These are phyloP conservation scores for Fusarium solani-melongenae DNA, from an alignment of 2,329 filamentous ascomycete species.

Conservation along the genomic window DNA sequence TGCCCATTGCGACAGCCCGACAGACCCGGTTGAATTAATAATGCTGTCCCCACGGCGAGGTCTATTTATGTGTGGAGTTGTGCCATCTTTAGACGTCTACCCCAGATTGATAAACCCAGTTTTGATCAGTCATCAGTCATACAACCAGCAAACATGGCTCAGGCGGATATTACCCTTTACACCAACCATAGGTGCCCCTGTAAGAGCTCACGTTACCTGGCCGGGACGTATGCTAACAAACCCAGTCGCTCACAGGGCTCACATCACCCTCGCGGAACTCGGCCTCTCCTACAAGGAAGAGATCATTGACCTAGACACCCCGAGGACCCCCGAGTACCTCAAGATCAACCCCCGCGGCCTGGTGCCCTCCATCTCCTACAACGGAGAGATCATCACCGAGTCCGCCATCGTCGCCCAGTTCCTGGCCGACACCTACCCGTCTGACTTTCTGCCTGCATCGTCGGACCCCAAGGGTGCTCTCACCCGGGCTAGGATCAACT, in stretches of 20 bases:
- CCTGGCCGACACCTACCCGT: conserved; percentile 75
- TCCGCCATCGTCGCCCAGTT: conserved; percentile 80
- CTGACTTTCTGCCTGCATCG: conserved; percentile 70
- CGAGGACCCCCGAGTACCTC: conserved; percentile 79
- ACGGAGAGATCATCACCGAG: conserved; percentile 76
- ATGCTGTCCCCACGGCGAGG: neutral
- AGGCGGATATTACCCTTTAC: conserved; percentile 69
- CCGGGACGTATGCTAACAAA: neutral
- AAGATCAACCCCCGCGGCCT: conserved; percentile 82
- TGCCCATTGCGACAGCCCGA: neutral
- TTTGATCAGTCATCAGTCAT: conserved; percentile 1
- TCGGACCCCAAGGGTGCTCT: conserved; percentile 66
- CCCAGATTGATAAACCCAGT: neutral
- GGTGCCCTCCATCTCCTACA: conserved; percentile 76
- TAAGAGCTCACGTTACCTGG: conserved; percentile 28
- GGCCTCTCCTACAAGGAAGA: conserved; percentile 75
- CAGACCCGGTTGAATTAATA: conserved; percentile 11
- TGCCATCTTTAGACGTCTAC: neutral
- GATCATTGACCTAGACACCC: conserved; percentile 75
- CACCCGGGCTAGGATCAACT: conserved; percentile 71
- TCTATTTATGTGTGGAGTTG: neutral
- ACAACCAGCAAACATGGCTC: conserved; percentile 15
- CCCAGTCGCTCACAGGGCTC: conserved; percentile 76
- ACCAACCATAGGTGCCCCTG: conserved; percentile 78
- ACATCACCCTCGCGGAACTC: conserved; percentile 76